Conservation (phyloP, 139 green algal species). For the Tetradesmus lagerheimii region DNA sequence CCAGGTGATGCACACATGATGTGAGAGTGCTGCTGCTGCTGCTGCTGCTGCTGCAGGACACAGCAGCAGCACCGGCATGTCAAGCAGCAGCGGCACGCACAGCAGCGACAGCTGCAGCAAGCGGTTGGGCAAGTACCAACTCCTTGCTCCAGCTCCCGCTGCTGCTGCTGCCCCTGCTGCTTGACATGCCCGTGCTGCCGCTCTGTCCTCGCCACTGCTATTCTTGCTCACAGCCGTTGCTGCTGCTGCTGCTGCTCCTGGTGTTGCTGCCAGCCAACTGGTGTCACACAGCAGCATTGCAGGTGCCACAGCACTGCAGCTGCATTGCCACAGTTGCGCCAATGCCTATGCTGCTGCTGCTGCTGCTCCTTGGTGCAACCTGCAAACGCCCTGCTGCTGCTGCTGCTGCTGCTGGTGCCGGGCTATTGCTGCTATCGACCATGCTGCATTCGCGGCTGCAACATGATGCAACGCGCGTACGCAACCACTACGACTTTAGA, state of each 20-base stretch:
- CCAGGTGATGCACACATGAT: neutral
- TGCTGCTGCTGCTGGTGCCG: neutral
- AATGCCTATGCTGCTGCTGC: neutral
- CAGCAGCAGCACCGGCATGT: too few species aligned
- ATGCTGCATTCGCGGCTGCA: neutral
- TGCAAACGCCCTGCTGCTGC: neutral
- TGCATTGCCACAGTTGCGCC: neutral
- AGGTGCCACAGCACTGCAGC: neutral
- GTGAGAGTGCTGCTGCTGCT: neutral
- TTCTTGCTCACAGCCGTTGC: neutral
- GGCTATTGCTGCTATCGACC: neutral
- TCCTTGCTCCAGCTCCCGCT: neutral
- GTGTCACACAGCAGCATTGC: neutral
- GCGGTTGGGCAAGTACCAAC: too few species aligned
- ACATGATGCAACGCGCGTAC: constrained; percentile 4
- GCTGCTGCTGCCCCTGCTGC: constrained; percentile 3
- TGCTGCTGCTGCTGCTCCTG: neutral
- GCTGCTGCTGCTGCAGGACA: neutral
- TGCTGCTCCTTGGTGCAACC: neutral
- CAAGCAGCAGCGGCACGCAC: too few species aligned
- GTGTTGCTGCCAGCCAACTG: neutral
- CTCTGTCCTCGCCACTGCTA: too few species aligned
- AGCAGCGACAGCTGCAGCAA: neutral
- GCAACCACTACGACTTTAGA: too few species aligned
- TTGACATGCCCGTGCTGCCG: too few species aligned